A percentile compares a stretch with the other conserved stretches of the same genome.
phyloP scores from a whole-genome alignment of 1,284 basidiomycete species.

The Retiboletus fuscus region DNA sequence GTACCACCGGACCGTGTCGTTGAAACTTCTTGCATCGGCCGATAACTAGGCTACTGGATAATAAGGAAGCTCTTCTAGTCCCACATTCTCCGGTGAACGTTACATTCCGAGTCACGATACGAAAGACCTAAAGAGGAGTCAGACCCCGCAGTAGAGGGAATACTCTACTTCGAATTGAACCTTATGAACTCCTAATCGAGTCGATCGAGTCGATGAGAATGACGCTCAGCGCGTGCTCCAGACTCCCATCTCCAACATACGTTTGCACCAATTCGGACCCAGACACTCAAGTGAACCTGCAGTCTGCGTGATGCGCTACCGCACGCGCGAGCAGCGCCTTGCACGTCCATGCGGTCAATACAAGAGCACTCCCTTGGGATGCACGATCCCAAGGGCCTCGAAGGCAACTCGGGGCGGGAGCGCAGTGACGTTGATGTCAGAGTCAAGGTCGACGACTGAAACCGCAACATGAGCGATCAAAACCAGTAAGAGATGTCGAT shows the following conservation, averaged over 20 bases:
- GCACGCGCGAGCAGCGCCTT: too few species aligned
- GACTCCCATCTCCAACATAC: too few species aligned
- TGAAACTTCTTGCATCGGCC: constrained; percentile 31
- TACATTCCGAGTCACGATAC: constrained; percentile 37
- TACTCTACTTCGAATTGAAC: too few species aligned
- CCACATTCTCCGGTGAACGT: constrained; percentile 40
- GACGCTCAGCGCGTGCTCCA: too few species aligned
- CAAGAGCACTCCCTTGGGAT: constrained; percentile 61
- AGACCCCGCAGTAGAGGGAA: constrained; percentile 3
- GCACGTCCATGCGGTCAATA: too few species aligned
- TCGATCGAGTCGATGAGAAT: too few species aligned
- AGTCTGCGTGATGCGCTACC: too few species aligned
- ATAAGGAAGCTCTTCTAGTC: constrained; percentile 42
- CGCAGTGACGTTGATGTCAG: constrained; percentile 85
- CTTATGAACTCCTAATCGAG: too few species aligned
- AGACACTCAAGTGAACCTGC: too few species aligned
- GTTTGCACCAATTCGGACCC: too few species aligned
- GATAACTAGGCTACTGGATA: constrained; percentile 37
- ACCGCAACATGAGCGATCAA: not conserved
- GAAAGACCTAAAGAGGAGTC: constrained; percentile 10
- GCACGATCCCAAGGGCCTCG: constrained; percentile 86
- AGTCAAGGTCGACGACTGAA: constrained; percentile 46
- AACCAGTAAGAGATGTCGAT: too few species aligned
- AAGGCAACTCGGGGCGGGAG: constrained; percentile 68
- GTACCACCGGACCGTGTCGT: constrained; percentile 30